Evolutionary conservation across 805 yeast species (phyloP), one percentile per base, ranked within the genome.

Genomic region (Metschnikowia chrysomelidarum): DNA sequence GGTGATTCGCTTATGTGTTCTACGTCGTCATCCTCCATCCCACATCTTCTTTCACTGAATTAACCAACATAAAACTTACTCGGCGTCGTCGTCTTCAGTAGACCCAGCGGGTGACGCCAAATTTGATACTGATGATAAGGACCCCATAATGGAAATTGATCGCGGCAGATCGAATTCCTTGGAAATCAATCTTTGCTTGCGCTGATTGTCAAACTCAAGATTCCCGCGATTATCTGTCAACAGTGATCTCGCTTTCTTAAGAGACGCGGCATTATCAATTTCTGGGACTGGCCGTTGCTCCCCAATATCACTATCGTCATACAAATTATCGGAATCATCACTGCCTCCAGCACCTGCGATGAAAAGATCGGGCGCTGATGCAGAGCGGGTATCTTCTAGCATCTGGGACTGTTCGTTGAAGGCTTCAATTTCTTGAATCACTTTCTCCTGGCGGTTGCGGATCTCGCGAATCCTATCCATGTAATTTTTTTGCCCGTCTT

Each of bases 401-500:
- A 40, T 40, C 14, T 34, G 32, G 27, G 33, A 34, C 19, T 52
- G 40, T 16, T 43, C 38, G 27, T 51, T 41, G 28, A 34, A 47
- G 6, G 29, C 9, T 4, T 38, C 46, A 19, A 43, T 19, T 18
- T 46, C 46, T 11, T 38, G 31, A 19, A 30, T 12, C 7, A 47
- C 33, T 17, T 32, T 43, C 4, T 19, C 25, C 43, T 32, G 51
- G 16, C 34, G 49, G 12, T 42, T 43, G 14, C 74, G 60, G 3
- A 82, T 73, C 5, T 60, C 58, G 1, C 51, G 44, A 15, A 79
- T 56, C 54, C 72, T 57, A 2, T 60, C 51, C 8, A 53, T 53
- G 23, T 80, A 60, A 20, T 55, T 53, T 2, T 59, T 62, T 5
- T 82, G 78, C 1, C 86, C 86, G 18, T 34, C 32, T 8, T 24